phyloP scores from a whole-genome alignment of 495 filamentous ascomycete species.

The Talaromyces trachyspermus region DNA sequence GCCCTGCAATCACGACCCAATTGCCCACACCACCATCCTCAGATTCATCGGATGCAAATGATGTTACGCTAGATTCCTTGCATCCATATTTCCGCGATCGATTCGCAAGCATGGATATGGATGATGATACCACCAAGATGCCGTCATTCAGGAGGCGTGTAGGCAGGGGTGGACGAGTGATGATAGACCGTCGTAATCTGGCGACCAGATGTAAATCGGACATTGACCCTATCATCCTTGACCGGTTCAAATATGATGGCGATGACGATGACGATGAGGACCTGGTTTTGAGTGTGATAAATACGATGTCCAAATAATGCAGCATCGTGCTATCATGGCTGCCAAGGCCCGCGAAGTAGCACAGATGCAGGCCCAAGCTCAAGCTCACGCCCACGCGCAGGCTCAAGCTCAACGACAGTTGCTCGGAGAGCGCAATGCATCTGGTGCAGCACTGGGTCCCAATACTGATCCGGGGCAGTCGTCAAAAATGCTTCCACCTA shows the following conservation, averaged over 20 bases:
- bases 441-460: slow-evolving; percentile 26
- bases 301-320: slow-evolving; percentile 61
- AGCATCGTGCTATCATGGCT: slow-evolving; percentile 63
- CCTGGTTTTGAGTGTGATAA: slow-evolving; percentile 64
- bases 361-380: slow-evolving; percentile 43
- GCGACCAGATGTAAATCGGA: slow-evolving; percentile 45
- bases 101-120: slow-evolving; percentile 35
- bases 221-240: slow-evolving; percentile 45
- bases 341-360: slow-evolving; percentile 40
- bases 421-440: slow-evolving; percentile 12
- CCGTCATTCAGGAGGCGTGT: slow-evolving; percentile 61
- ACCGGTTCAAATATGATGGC: slow-evolving; percentile 79
- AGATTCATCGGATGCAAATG: slow-evolving; percentile 53
- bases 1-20: slow-evolving; percentile 74
- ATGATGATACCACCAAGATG: slow-evolving; percentile 39
- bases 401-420: slow-evolving; percentile 21
- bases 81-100: slow-evolving; percentile 42
- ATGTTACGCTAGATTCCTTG: slow-evolving; percentile 34
- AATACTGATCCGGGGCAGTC: slow-evolving; percentile 26
- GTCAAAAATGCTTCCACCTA: slow-evolving; percentile 28
- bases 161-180: slow-evolving; percentile 69
- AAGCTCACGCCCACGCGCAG: slow-evolving; percentile 25
- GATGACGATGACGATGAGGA: slow-evolving; percentile 66
- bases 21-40: slow-evolving; percentile 82
- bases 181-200: slow-evolving; percentile 65